Conservation (phyloP, 352 stramenopile species). For the Blastocystis sp. region DNA sequence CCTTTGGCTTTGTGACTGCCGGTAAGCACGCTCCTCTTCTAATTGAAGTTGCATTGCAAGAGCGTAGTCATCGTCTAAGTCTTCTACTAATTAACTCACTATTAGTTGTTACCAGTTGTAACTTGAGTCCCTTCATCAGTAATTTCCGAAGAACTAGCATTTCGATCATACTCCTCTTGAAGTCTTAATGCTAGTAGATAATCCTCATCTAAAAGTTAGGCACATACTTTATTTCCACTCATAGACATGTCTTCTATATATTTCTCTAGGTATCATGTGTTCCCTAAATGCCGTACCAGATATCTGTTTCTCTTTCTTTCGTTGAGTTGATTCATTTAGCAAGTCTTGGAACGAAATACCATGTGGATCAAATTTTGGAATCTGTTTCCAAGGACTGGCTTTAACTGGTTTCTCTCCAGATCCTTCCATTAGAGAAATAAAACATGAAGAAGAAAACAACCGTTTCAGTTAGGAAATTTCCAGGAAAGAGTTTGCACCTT, state of each 20-base stretch:
- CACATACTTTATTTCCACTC: background rate
- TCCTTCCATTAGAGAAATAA: background rate
- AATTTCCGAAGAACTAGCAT: background rate
- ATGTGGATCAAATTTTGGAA: background rate
- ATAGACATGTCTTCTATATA: background rate
- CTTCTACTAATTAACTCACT: background rate
- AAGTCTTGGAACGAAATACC: background rate
- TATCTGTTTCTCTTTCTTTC: background rate
- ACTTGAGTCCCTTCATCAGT: background rate
- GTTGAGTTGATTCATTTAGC: background rate
- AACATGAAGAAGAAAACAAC: background rate
- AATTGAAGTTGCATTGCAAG: slow-evolving; percentile 43
- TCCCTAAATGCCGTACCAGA: background rate
- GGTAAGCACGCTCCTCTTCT: slow-evolving; percentile 34
- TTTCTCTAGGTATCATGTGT: background rate
- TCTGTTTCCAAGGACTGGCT: background rate
- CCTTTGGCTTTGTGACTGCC: background rate
- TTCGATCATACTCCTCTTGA: slow-evolving; percentile 16
- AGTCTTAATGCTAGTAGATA: background rate
- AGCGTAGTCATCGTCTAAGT: slow-evolving; percentile 1
- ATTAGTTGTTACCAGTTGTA: background rate
- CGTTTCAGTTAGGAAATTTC: background rate
- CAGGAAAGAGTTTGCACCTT: background rate
- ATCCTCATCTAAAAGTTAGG: slow-evolving; percentile 19
- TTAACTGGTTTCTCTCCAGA: background rate